Conservation (phyloP, 352 stramenopile genomes). For the Hyaloperonospora arabidopsidis region DNA sequence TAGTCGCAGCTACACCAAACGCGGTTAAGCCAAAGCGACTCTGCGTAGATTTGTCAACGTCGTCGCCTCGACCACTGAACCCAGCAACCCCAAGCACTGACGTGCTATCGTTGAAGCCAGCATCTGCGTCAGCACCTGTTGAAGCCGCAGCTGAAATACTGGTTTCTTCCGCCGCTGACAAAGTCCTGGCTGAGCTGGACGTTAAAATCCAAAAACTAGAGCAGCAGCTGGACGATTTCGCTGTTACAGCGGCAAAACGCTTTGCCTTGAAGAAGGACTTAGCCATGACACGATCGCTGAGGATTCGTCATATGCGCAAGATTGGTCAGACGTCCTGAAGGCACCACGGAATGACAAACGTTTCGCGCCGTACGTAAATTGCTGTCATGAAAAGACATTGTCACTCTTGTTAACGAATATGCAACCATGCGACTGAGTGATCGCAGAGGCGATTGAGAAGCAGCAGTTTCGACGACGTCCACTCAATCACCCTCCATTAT, state of each 20-base stretch:
- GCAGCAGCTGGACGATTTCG: slow-evolving; percentile 51
- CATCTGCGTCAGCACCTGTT: slow-evolving; percentile 2
- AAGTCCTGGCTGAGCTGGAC: slow-evolving; percentile 30
- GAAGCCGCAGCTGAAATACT: not conserved
- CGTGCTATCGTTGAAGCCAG: slow-evolving; percentile 7
- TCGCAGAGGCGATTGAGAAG: too few species aligned
- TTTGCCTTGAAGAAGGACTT: slow-evolving; percentile 79
- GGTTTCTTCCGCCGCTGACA: slow-evolving; percentile 12
- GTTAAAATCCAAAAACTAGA: slow-evolving; percentile 46
- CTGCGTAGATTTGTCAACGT: slow-evolving; percentile 22
- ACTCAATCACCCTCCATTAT: too few species aligned
- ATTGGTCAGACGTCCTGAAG: slow-evolving; percentile 23
- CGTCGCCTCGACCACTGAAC: slow-evolving; percentile 13
- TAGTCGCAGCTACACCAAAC: slow-evolving; percentile 8
- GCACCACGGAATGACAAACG: slow-evolving; percentile 1
- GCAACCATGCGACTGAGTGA: too few species aligned
- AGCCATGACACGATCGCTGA: slow-evolving; percentile 58
- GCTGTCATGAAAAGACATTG: too few species aligned
- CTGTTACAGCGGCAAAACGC: slow-evolving; percentile 55
- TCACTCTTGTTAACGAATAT: too few species aligned
- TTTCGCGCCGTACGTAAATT: slow-evolving; percentile 5
- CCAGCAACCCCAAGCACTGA: slow-evolving; percentile 4
- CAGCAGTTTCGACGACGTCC: too few species aligned
- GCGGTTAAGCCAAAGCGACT: slow-evolving; percentile 27
- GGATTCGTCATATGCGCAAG: slow-evolving; percentile 53